A percentile compares a stretch with the other conserved stretches of the same genome.
These are phyloP conservation scores for Nicotiana noctiflora DNA, from an alignment of 257 asterid genomes.

Conservation along the genomic window DNA sequence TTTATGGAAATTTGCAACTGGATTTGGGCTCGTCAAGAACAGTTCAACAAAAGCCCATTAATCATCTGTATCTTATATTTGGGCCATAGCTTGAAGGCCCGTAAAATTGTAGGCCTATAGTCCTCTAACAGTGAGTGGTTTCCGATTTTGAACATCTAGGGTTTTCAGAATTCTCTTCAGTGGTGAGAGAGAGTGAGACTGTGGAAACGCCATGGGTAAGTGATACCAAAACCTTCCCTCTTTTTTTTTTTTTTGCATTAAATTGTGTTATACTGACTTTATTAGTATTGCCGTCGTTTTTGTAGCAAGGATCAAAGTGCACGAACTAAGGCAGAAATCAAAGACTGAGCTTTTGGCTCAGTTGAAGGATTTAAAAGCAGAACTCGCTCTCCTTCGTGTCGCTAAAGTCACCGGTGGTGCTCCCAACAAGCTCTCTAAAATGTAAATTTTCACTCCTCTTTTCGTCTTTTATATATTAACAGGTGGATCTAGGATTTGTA, in stretches of 20 bases:
- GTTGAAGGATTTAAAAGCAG: constrained; percentile 27
- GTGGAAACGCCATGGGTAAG: neutral
- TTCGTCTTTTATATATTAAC: neutral
- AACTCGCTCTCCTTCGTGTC: constrained; percentile 31
- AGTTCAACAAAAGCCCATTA: too few species aligned
- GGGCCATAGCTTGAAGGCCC: neutral
- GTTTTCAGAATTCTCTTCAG: neutral
- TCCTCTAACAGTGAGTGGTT: neutral
- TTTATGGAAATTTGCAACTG: too few species aligned
- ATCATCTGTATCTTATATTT: neutral
- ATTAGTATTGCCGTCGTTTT: neutral
- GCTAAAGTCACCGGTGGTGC: constrained; percentile 38
- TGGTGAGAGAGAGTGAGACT: neutral
- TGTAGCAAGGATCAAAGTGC: constrained; percentile 31
- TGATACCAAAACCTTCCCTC: neutral
- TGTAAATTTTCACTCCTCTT: neutral
- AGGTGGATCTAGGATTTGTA: neutral
- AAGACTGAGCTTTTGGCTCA: constrained; percentile 22
- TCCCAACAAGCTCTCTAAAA: constrained; percentile 33
- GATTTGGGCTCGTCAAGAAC: too few species aligned
- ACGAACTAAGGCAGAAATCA: constrained; percentile 26
- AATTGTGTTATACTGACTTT: neutral
- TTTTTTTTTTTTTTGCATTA: neutral
- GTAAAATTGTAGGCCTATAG: neutral
- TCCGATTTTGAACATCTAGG: neutral